These are phyloP conservation scores for Ceratobasidium sp. DNA, from an alignment of 1,284 basidiomycete species.

Conservation along the genomic window DNA sequence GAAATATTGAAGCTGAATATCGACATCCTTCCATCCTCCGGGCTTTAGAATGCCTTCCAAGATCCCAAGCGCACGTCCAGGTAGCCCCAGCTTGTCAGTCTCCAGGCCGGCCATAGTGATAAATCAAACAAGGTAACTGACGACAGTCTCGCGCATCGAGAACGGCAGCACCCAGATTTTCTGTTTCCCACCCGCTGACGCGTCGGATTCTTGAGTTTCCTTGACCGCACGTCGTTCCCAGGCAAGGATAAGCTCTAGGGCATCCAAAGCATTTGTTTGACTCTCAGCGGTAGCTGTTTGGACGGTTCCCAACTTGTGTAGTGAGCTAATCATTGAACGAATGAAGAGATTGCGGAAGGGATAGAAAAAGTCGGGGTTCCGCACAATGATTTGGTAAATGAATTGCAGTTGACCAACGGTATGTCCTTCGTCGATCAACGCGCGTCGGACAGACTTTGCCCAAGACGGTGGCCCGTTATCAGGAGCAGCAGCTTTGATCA, in stretches of 20 bases:
- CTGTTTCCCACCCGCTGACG: neutral
- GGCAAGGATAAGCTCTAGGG: conserved; percentile 84
- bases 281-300: conserved; percentile 72
- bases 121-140: too few species aligned
- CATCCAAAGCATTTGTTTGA: conserved; percentile 81
- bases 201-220: conserved; percentile 51
- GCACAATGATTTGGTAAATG: conserved; percentile 93
- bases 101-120: conserved; percentile 68
- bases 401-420: conserved; percentile 83
- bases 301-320: conserved; percentile 77
- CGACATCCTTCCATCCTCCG: conserved; percentile 89
- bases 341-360: conserved; percentile 92
- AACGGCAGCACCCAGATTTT: conserved; percentile 77
- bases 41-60: conserved; percentile 82
- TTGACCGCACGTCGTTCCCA: conserved; percentile 72
- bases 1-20: conserved; percentile 91
- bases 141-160: conserved; percentile 81
- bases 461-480: conserved; percentile 79
- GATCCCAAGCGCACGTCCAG: conserved; percentile 79
- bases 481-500: conserved; percentile 64
- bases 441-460: conserved; percentile 87
- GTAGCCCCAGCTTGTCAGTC: conserved; percentile 66
- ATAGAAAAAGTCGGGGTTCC: too few species aligned
- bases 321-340: conserved; percentile 92
- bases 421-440: conserved; percentile 90